Evolutionary conservation across 148 eudicot species (phyloP), one percentile per base, ranked within the genome.

Genomic region (Rhododendron ovatum): DNA sequence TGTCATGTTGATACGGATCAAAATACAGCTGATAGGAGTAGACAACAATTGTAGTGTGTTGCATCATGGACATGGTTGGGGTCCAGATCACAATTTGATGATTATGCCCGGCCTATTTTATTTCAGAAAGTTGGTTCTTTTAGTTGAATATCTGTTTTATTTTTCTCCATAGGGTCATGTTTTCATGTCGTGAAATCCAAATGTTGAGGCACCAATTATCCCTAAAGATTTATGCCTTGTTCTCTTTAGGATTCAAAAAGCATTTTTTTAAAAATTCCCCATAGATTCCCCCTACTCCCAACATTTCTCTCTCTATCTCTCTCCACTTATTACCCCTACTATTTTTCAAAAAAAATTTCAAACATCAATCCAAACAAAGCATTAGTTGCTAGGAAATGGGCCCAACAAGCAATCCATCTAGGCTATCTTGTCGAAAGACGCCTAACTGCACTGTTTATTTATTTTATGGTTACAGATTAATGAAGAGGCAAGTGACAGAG

Each of bases 401-500:
- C 45, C 43, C 81, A 69, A 28, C 75, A 69, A 69, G 2, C 6
- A 69, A 45, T 24, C 22, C 37, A 78, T 50, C 28, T 9, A 82
- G 84, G 30, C 2, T 82, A 81, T 48, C 1, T 30, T 20, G 15
- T 20, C 41, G 0, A 8, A 15, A 76, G 48, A 6, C n/a, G n/a
- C 28, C n/a, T 14, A 37, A 55, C 30, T 43, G 30, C 18, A 9
- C 50, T 86, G 3, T 43, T 39, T 11, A 53, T 26, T n/a, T 55
- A 47, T 20, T 18, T 77, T 59, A 74, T 74, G 85, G 51, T 85
- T 88, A 8, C 87, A 98, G 99, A 91, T 98, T 87, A 94, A 95
- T 86, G 98, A 94, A 91, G 94, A 95, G 87, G 98, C 96, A 53
- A 94, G 98, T 80, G 99, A 98, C 55, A 93, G 94, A 86, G 98